Percentiles rank a stretch among this genome's conserved stretches.
phyloP scores from a whole-genome alignment of 805 yeast genomes.

The Metschnikowia rubicola region DNA sequence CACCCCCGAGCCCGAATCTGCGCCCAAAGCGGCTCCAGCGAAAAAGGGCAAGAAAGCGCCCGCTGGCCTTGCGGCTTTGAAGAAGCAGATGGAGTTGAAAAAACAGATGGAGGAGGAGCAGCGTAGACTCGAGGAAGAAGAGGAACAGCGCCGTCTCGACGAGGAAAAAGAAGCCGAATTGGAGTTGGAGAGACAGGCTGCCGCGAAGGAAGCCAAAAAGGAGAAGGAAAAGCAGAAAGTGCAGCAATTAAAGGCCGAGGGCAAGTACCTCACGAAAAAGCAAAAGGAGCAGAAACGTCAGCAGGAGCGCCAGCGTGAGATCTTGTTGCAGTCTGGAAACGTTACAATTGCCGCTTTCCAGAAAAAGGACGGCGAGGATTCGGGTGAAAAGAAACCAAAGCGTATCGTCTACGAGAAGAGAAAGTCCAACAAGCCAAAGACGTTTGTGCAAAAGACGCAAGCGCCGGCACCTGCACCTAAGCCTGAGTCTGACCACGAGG shows the following conservation, averaged over 20 bases:
- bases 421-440: conserved; percentile 52
- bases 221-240: conserved; percentile 84
- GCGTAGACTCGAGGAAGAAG: conserved; percentile 68
- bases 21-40: conserved; percentile 33
- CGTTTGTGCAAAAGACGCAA: conserved; percentile 26
- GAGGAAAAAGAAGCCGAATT: conserved; percentile 49
- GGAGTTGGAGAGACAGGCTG: conserved; percentile 66
- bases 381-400: conserved; percentile 47
- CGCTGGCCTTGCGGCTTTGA: conserved; percentile 89
- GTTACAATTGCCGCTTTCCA: conserved; percentile 73
- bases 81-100: conserved; percentile 81
- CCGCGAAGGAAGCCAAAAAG: conserved; percentile 60
- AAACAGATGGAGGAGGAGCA: conserved; percentile 87
- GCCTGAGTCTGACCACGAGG: conserved; percentile 24
- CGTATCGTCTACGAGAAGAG: conserved; percentile 69
- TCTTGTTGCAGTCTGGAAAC: conserved; percentile 69
- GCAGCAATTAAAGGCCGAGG: conserved; percentile 94
- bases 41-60: conserved; percentile 72
- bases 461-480: conserved; percentile 15
- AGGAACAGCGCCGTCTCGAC: conserved; percentile 45
- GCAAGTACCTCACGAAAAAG: conserved; percentile 88
- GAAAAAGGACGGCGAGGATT: conserved; percentile 24
- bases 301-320: conserved; percentile 86
- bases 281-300: conserved; percentile 89
- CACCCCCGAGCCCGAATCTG: conserved; percentile 33